phyloP scores from a whole-genome alignment of 169 alveolate species.

The Amoebophrya sp. region DNA sequence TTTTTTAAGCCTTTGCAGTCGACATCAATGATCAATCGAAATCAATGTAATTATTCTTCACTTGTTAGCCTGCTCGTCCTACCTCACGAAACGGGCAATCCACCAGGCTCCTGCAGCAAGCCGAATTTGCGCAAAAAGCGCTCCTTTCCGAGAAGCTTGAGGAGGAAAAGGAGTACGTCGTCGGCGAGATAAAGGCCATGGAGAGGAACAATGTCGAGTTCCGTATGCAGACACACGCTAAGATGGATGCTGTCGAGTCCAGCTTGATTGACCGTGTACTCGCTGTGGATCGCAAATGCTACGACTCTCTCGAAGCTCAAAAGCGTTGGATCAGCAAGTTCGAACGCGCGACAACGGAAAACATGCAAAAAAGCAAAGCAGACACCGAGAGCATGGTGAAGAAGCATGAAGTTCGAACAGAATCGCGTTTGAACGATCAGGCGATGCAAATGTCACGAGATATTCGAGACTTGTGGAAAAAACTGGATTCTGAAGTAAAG shows the following conservation, averaged over 20 bases:
- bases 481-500: background rate
- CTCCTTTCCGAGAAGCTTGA: background rate
- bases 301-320: background rate
- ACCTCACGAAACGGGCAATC: no score
- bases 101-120: slow-evolving; percentile 1
- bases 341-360: background rate
- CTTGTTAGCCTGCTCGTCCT: no score
- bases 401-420: background rate
- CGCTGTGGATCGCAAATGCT: background rate
- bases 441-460: background rate
- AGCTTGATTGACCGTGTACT: background rate
- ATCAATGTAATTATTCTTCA: no score
- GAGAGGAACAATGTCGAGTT: background rate
- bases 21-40: no score
- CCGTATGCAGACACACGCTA: background rate
- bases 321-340: background rate
- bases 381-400: background rate
- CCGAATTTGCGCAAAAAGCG: background rate
- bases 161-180: slow-evolving; percentile 23
- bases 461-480: background rate
- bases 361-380: background rate
- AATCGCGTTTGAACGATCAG: background rate
- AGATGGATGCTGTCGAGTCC: background rate
- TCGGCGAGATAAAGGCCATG: slow-evolving; percentile 8
- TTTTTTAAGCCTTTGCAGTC: no score